Evolutionary conservation across 2,329 filamentous ascomycete genomes (phyloP), one percentile per base, ranked within the genome.

Genomic region (Clarireedia sp.): DNA sequence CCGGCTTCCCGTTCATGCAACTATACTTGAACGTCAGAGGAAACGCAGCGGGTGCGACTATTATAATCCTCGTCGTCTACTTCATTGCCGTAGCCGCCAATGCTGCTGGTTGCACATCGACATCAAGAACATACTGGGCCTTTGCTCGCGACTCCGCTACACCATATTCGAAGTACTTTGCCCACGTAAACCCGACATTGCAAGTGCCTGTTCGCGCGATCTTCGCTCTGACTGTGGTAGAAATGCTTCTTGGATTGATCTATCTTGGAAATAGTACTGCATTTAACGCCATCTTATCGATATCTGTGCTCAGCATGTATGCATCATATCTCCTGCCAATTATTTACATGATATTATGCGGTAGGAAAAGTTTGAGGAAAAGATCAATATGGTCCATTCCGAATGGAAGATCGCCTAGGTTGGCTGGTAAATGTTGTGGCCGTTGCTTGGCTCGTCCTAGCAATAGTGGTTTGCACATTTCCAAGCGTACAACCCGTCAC

Each of bases 81-180:
- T 62, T 76, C 0, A 75, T 74, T 58, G 76, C 77, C 47, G 66
- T 76, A 43, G 74, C 75, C 26, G 75, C 74, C 16, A 74, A 72
- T 8, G 72, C 71, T n/a, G 73, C 72, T 1, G 72, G 71, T 40
- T 67, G 74, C 7, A 75, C 73, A 8, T 73, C 69, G 51, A 72
- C 70, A 0, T 75, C 69, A 37, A 66, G 75, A 36, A 67, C 77
- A 14, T 59, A 74, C 12, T 77, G 68, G 57, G 54, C 74, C 5
- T 76, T 78, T 68, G 76, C 76, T 5, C 69, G 75, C 51, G 76
- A 76, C 53, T 69, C 67, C 41, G 74, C 71, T 7, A 67, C 57
- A 3, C 61, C 59, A 3, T 41, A 65, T 74, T 0, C 74, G 69
- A 55, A 64, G 1, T 70, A 69, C 36, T 70, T 78, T 14, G 23